These are phyloP conservation scores for Fusarium sp. DNA, from an alignment of 2,329 filamentous ascomycete species.

Conservation along the genomic window DNA sequence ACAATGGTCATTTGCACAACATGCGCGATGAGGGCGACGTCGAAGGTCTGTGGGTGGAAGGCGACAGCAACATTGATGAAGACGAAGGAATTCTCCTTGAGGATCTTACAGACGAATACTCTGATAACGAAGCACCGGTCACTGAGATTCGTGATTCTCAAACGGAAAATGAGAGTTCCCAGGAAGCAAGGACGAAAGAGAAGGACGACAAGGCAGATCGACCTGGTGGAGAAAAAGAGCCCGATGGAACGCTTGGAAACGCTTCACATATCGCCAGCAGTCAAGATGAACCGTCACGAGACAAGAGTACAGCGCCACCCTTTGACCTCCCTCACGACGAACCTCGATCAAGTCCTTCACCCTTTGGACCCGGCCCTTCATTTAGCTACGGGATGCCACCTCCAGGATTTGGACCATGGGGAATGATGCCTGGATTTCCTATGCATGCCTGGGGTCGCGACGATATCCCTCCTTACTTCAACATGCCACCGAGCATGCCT, in stretches of 20 bases:
- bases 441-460: slow-evolving; percentile 36
- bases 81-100: slow-evolving; percentile 52
- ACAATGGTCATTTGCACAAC: slow-evolving; percentile 83
- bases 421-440: slow-evolving; percentile 18
- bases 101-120: slow-evolving; percentile 46
- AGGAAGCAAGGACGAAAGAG: neutral
- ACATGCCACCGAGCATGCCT: slow-evolving; percentile 26
- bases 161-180: slow-evolving; percentile 2
- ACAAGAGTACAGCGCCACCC: neutral
- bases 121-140: slow-evolving; percentile 29
- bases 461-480: slow-evolving; percentile 38
- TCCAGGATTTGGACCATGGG: slow-evolving; percentile 25
- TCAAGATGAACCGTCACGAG: neutral
- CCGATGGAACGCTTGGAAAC: neutral
- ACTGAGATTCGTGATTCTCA: slow-evolving; percentile 23
- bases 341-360: neutral
- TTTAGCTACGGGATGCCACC: slow-evolving; percentile 1
- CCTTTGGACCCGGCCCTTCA: neutral
- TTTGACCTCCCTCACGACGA: neutral
- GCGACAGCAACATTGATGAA: slow-evolving; percentile 50
- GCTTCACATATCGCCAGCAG: neutral
- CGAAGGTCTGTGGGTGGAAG: slow-evolving; percentile 47
- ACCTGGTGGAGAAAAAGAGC: neutral
- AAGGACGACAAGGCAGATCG: neutral
- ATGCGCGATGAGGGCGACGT: slow-evolving; percentile 68